Evolutionary conservation across 2,329 filamentous ascomycete genomes (phyloP).

Genomic region (Diaporthe sp.): DNA sequence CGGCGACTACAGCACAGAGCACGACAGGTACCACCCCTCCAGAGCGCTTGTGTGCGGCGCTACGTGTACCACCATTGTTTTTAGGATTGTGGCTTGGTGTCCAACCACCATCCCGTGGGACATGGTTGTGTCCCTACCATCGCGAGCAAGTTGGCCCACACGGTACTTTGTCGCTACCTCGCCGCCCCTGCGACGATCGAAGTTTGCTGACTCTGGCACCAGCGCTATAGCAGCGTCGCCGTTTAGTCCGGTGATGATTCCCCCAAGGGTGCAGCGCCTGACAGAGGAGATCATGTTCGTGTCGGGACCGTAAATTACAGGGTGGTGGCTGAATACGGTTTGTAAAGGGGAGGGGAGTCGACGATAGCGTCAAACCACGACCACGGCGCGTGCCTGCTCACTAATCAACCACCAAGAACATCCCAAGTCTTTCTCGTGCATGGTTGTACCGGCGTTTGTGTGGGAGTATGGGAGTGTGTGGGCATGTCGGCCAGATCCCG

Average conservation of each 20-base stretch:
- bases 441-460: background rate
- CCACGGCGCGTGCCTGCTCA: background rate
- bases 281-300: conserved; percentile 35
- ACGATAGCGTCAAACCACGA: conserved; percentile 7
- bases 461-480: background rate
- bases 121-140: conserved; percentile 1
- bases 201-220: conserved; percentile 34
- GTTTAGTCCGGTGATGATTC: conserved; percentile 30
- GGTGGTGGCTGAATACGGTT: conserved; percentile 15
- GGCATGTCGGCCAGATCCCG: conserved; percentile 16
- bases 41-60: conserved; percentile 25
- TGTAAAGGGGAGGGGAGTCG: background rate
- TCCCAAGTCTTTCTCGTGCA: background rate
- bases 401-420: background rate
- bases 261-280: conserved; percentile 25
- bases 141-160: background rate
- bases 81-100: conserved; percentile 11
- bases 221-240: background rate
- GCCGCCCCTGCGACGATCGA: conserved; percentile 33
- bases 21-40: conserved; percentile 8
- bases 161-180: conserved; percentile 15
- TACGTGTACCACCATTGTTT: conserved; percentile 25
- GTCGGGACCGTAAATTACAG: conserved; percentile 16
- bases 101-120: background rate
- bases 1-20: background rate